Evolutionary conservation across 2,329 filamentous ascomycete genomes (phyloP).

Genomic region (Fusarium devonianum): DNA sequence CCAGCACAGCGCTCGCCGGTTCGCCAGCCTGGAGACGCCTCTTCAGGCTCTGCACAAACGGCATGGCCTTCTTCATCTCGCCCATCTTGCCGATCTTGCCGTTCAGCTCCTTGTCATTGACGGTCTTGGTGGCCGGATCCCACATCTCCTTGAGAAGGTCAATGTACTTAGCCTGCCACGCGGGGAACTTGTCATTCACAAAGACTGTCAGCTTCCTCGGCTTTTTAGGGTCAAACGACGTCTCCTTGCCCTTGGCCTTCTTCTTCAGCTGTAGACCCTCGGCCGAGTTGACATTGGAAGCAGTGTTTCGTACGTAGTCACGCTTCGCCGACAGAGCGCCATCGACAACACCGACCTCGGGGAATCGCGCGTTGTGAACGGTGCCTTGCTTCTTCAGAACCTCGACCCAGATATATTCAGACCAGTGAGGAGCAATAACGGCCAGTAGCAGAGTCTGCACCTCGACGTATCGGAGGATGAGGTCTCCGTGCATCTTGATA

Average conservation of each 20-base stretch:
- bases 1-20: slow-evolving; percentile 72
- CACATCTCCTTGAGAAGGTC: slow-evolving; percentile 78
- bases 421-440: slow-evolving; percentile 90
- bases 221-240: slow-evolving; percentile 86
- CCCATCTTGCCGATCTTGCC: slow-evolving; percentile 81
- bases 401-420: slow-evolving; percentile 93
- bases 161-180: slow-evolving; percentile 92
- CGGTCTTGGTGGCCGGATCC: slow-evolving; percentile 63
- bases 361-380: slow-evolving; percentile 74
- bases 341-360: slow-evolving; percentile 68
- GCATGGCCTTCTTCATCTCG: slow-evolving; percentile 98
- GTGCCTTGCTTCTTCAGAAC: slow-evolving; percentile 78
- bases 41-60: slow-evolving; percentile 90
- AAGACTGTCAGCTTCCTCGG: slow-evolving; percentile 92
- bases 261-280: slow-evolving; percentile 86
- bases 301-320: slow-evolving; percentile 79
- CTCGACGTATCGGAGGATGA: slow-evolving; percentile 82
- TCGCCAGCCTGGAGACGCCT: slow-evolving; percentile 78
- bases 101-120: slow-evolving; percentile 83
- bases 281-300: slow-evolving; percentile 79
- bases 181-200: slow-evolving; percentile 79
- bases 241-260: slow-evolving; percentile 89
- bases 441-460: slow-evolving; percentile 83
- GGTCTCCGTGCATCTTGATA: slow-evolving; percentile 84
- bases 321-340: slow-evolving; percentile 76